Conservation (phyloP, 257 asterid species). For the Lavandula angustifolia region DNA sequence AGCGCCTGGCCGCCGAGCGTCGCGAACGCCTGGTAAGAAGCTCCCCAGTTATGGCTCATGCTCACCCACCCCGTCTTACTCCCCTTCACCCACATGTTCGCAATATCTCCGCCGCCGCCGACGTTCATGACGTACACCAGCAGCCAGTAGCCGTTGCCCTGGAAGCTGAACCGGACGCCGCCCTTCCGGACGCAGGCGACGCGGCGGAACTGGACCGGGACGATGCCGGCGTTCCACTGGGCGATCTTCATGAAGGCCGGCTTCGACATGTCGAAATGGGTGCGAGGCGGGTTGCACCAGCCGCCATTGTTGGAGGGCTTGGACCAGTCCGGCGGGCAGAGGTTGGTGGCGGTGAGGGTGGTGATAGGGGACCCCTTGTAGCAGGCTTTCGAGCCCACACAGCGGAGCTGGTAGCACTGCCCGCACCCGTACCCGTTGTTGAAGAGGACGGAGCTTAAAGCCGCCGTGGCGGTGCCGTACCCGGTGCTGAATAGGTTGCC, state of each 20-base stretch:
- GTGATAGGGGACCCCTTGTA: conserved; percentile 48
- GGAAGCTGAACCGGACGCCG: conserved; percentile 53
- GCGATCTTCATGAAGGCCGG: conserved; percentile 81
- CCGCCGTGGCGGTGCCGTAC: conserved; percentile 65
- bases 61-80: conserved; percentile 64
- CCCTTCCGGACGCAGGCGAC: conserved; percentile 51
- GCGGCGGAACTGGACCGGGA: conserved; percentile 62
- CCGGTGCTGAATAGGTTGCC: conserved; percentile 61
- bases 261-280: conserved; percentile 73
- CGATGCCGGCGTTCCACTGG: conserved; percentile 69
- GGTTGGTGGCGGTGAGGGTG: conserved; percentile 70
- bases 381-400: conserved; percentile 50
- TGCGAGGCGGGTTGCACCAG: conserved; percentile 84
- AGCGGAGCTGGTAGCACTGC: conserved; percentile 62
- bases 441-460: conserved; percentile 65
- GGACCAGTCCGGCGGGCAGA: conserved; percentile 77
- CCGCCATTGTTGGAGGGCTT: conserved; percentile 68
- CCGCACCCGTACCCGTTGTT: conserved; percentile 75
- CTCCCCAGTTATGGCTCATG: conserved; percentile 94
- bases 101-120: conserved; percentile 61
- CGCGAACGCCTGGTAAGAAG: conserved; percentile 72
- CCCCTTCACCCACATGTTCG: conserved; percentile 69
- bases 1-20: conserved; percentile 67
- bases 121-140: conserved; percentile 73
- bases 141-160: conserved; percentile 79